A percentile compares a stretch with the other conserved stretches of the same genome.
Conservation (phyloP, 2,329 filamentous ascomycete species). For the Chaetomiaceae sp. region DNA sequence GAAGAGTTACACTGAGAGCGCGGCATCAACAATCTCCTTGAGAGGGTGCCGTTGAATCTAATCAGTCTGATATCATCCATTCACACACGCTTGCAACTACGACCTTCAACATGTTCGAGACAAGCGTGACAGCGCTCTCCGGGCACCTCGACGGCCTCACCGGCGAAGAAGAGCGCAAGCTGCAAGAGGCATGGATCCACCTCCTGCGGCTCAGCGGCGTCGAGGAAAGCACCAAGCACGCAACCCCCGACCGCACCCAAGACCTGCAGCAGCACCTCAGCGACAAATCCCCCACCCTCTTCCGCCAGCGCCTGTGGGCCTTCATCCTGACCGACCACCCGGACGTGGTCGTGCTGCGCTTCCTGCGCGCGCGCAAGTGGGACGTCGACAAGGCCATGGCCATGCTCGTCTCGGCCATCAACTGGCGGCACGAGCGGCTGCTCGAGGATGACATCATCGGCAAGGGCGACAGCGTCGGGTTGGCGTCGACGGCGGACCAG, state of each 20-base stretch:
- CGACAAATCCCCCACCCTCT: background rate
- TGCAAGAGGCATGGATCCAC: conserved; percentile 12
- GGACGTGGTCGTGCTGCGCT: conserved; percentile 11
- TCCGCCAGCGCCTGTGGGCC: conserved; percentile 8
- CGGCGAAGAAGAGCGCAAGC: background rate
- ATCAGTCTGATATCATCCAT: too few species aligned
- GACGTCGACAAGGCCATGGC: conserved; percentile 8
- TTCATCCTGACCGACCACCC: conserved; percentile 11
- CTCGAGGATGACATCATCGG: conserved; percentile 8
- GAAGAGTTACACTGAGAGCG: too few species aligned
- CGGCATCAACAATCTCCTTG: too few species aligned
- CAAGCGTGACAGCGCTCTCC: background rate
- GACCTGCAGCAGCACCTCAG: conserved; percentile 1
- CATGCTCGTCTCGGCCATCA: conserved; percentile 8
- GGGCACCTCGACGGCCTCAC: conserved; percentile 11
- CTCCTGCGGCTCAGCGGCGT: conserved; percentile 13
- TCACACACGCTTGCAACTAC: too few species aligned
- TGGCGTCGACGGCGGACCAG: background rate
- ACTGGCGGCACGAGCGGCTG: conserved; percentile 11
- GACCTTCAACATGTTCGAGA: background rate
- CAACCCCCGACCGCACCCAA: background rate
- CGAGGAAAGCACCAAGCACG: background rate
- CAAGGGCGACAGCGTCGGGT: conserved; percentile 3
- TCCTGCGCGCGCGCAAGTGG: conserved; percentile 14
- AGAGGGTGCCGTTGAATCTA: too few species aligned